Conservation (phyloP, 2,329 filamentous ascomycete species). For the Curvularia hawaiiensis region DNA sequence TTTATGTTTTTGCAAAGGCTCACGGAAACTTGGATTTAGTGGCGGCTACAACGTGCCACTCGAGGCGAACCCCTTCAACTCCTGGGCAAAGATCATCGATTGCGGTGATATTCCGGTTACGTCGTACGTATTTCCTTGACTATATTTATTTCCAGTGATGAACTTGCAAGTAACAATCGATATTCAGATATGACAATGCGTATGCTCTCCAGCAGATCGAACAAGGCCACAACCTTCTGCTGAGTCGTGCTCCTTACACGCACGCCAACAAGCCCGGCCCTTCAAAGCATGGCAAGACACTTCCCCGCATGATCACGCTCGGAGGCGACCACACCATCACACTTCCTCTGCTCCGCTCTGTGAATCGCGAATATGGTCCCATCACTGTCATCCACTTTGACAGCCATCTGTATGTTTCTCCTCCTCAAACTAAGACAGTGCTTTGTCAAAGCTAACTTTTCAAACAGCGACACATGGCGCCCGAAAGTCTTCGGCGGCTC, state of each 20-base stretch:
- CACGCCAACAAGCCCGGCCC: conserved; percentile 70
- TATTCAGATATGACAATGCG: conserved; percentile 74
- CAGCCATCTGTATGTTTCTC: conserved; percentile 57
- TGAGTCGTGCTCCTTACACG: conserved; percentile 73
- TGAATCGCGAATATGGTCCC: conserved; percentile 69
- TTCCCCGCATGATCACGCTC: conserved; percentile 81
- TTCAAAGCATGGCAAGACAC: conserved; percentile 73
- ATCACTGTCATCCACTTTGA: conserved; percentile 69
- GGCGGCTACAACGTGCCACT: conserved; percentile 88
- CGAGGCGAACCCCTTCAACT: conserved; percentile 78
- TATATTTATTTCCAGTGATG: background rate
- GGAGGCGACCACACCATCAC: conserved; percentile 67
- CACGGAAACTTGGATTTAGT: conserved; percentile 62
- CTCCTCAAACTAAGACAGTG: background rate
- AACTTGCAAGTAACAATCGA: background rate
- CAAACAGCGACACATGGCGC: conserved; percentile 63
- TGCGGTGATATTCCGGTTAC: conserved; percentile 87
- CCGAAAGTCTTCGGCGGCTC: conserved; percentile 88
- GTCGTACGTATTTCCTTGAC: conserved; percentile 60
- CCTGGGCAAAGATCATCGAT: conserved; percentile 79
- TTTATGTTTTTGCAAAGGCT: conserved; percentile 46
- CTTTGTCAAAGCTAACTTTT: background rate
- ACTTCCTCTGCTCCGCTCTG: conserved; percentile 60
- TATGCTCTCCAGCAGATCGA: conserved; percentile 86
- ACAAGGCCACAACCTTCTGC: conserved; percentile 77